Conservation (phyloP, 2,329 filamentous ascomycete genomes). For the Scortechinia acanthostroma region DNA sequence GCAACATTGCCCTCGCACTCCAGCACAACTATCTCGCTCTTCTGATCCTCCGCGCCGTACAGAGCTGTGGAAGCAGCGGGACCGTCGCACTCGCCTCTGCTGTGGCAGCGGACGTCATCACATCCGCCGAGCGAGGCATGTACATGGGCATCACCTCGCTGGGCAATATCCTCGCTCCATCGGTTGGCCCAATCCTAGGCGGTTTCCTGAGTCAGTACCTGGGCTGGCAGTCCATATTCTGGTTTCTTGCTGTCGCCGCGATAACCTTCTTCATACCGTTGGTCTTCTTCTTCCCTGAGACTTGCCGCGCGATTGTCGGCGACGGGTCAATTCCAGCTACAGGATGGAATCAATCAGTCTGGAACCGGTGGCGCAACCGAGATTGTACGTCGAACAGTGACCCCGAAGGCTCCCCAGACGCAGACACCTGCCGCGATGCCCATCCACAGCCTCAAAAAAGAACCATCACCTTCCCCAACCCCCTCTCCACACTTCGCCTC, state of each 20-base stretch:
- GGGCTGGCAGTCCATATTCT: slow-evolving; percentile 29
- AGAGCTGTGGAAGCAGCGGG: slow-evolving; percentile 18
- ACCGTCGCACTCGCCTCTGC: slow-evolving; percentile 28
- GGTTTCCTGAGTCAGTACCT: slow-evolving; percentile 22
- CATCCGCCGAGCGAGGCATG: slow-evolving; percentile 22
- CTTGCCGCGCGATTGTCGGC: neutral
- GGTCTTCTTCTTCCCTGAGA: neutral
- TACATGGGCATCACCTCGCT: slow-evolving; percentile 28
- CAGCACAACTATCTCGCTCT: slow-evolving; percentile 10
- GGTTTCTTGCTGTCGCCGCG: slow-evolving; percentile 22
- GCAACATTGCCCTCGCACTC: slow-evolving; percentile 10
- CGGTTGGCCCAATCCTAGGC: slow-evolving; percentile 23
- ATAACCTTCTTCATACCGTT: neutral
- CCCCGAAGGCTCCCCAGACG: neutral
- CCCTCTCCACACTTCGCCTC: neutral
- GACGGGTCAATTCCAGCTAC: neutral
- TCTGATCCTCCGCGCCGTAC: slow-evolving; percentile 11
- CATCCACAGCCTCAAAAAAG: neutral
- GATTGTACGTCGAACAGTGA: neutral
- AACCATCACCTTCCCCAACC: neutral
- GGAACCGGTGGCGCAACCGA: neutral
- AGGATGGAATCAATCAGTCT: neutral
- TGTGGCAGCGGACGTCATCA: slow-evolving; percentile 26
- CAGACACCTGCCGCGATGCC: neutral
- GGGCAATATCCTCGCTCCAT: slow-evolving; percentile 19